A percentile compares a stretch with the other conserved stretches of the same genome.
These are phyloP conservation scores for Globisporangium apiculatum DNA, from an alignment of 352 stramenopile species.

Conservation along the genomic window DNA sequence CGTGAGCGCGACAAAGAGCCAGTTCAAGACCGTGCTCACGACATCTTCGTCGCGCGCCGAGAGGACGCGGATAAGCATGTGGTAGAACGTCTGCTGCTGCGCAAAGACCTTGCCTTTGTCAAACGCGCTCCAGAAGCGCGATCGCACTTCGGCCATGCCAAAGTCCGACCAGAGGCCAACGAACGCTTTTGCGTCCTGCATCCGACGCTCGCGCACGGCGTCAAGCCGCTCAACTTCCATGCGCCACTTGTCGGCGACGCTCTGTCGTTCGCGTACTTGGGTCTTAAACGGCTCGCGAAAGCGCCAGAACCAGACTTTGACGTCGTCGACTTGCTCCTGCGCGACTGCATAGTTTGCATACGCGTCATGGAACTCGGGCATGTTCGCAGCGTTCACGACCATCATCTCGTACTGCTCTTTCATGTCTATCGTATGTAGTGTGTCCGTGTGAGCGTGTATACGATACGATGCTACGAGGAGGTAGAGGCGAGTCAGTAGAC, in stretches of 20 bases:
- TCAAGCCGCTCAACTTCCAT: slow-evolving; percentile 50
- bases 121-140: slow-evolving; percentile 76
- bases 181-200: slow-evolving; percentile 71
- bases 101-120: slow-evolving; percentile 83
- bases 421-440: slow-evolving; percentile 30
- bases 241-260: slow-evolving; percentile 51
- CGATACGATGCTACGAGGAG: neutral
- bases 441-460: neutral
- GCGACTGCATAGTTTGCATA: slow-evolving; percentile 44
- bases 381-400: slow-evolving; percentile 67
- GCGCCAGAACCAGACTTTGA: slow-evolving; percentile 85
- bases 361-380: slow-evolving; percentile 72
- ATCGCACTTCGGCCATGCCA: slow-evolving; percentile 62
- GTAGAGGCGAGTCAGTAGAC: too few relatives aligned
- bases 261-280: slow-evolving; percentile 48
- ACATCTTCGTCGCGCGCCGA: slow-evolving; percentile 67
- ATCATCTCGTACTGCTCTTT: slow-evolving; percentile 70
- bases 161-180: slow-evolving; percentile 84
- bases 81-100: slow-evolving; percentile 84
- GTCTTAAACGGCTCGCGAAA: slow-evolving; percentile 70
- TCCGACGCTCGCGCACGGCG: slow-evolving; percentile 47
- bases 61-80: slow-evolving; percentile 76
- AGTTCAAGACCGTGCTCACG: slow-evolving; percentile 73
- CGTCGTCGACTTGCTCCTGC: slow-evolving; percentile 51
- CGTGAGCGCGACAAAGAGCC: slow-evolving; percentile 74